These are phyloP conservation scores for Strigomonas culicis DNA, from an alignment of 208 protist genomes.

Conservation along the genomic window DNA sequence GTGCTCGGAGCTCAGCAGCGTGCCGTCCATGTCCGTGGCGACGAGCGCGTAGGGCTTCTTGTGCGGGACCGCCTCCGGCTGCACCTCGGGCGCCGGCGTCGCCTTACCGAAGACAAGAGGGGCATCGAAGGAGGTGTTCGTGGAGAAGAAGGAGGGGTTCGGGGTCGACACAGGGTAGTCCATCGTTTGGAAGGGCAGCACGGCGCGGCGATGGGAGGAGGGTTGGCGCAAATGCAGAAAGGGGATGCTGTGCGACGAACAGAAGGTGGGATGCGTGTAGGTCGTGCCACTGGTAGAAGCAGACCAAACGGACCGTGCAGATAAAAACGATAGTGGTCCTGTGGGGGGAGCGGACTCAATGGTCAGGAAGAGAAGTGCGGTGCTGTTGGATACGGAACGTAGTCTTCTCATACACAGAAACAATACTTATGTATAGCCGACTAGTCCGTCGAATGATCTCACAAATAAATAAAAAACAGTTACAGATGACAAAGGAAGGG, in stretches of 20 bases:
- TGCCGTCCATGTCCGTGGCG: conserved; percentile 47
- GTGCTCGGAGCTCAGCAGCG: conserved; percentile 28
- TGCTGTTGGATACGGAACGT: no score
- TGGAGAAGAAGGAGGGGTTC: not conserved
- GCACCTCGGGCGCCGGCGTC: not conserved
- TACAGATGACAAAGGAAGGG: not conserved
- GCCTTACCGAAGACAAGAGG: not conserved
- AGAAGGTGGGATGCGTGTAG: not conserved
- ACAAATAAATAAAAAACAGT: not conserved
- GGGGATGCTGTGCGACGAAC: not conserved
- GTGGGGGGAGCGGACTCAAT: not conserved
- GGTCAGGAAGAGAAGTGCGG: not conserved
- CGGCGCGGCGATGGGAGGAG: not conserved
- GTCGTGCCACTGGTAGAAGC: no score
- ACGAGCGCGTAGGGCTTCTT: conserved; percentile 1
- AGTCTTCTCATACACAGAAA: not conserved
- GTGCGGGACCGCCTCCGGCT: not conserved
- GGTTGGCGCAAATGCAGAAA: not conserved
- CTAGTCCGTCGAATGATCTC: not conserved
- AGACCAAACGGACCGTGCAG: not conserved
- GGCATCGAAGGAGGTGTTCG: not conserved
- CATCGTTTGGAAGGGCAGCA: not conserved
- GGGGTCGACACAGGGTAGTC: not conserved
- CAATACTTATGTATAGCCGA: not conserved
- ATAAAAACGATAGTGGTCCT: not conserved